Percentiles rank a stretch among this genome's conserved stretches.
These are phyloP conservation scores for Mycena metata DNA, from an alignment of 768 basidiomycete genomes.

Conservation along the genomic window DNA sequence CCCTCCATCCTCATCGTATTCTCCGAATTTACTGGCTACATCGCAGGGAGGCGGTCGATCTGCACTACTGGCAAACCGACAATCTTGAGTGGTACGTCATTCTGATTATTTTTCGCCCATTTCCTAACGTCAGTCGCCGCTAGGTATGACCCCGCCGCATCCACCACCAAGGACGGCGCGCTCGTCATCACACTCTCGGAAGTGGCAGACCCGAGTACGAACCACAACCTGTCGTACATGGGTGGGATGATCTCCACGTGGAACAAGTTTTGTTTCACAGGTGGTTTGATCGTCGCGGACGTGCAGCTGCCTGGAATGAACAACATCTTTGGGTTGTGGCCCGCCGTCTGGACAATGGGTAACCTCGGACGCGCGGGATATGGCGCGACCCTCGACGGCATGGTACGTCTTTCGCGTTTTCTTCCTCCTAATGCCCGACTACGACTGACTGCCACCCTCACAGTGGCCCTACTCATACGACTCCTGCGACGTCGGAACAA, in stretches of 20 bases:
- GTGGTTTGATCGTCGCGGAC: conserved; percentile 73
- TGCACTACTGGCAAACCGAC: conserved; percentile 77
- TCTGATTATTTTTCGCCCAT: background rate
- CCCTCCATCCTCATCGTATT: background rate
- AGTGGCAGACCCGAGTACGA: conserved; percentile 55
- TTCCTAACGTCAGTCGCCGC: too few relatives aligned
- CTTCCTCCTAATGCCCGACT: background rate
- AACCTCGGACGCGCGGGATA: conserved; percentile 62
- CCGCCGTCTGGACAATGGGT: conserved; percentile 35
- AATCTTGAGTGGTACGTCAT: conserved; percentile 46
- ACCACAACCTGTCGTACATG: conserved; percentile 79
- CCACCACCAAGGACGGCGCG: conserved; percentile 78
- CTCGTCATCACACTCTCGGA: conserved; percentile 78
- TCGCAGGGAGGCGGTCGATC: conserved; percentile 61
- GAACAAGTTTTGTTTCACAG: conserved; percentile 88
- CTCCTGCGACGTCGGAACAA: conserved; percentile 83
- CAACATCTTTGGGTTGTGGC: conserved; percentile 41
- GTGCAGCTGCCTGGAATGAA: conserved; percentile 57
- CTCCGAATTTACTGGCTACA: background rate
- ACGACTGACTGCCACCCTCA: background rate
- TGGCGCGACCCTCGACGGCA: conserved; percentile 66
- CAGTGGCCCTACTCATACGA: conserved; percentile 79
- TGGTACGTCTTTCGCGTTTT: conserved; percentile 61
- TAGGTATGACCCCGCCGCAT: conserved; percentile 77
- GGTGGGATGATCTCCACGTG: conserved; percentile 41